Base-by-base conservation (phyloP, 2,329 filamentous ascomycete genomes). In the Tolypocladium endophyticum region DNA sequence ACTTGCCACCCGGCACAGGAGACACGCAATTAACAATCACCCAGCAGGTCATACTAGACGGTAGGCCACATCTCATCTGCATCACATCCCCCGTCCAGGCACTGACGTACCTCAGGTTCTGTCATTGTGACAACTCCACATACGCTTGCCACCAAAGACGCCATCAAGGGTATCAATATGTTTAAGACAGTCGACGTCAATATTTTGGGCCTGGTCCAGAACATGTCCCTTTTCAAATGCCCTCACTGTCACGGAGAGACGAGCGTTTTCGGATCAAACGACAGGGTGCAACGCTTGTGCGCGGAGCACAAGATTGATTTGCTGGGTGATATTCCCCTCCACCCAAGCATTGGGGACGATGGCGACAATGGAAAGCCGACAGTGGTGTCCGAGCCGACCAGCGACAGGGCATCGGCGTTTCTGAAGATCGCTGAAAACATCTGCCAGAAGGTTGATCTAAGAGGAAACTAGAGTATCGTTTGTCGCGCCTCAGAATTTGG, bases 21-120 rank as follows among this genome's bases (percentile, higher is more conserved):
- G 94, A 99, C 69, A 93, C 93, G 0, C 94, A 99, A 70, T 80
- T 99, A 64, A 97, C 91, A n/a, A 94, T 99, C 62, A 93, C 91
- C 20, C 94, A 99, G 72, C 93, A 97, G 75, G 81, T 99, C 14
- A 79, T 89, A n/a, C 78, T 99, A 2, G 90, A 95, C 66, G 93
- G 92, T 81, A 76, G 71, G 77, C 65, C 16, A 20, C 14, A 2
- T 18, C 30, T 8, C 2, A 58, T 12, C 33, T 7, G 23, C 47
- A 4, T 18, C 7, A 14, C 35, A 11, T 14, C 9, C 11, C 18
- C 25, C 1, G 25, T 2, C 45, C 47, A 52, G 23, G 59, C 20
- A 28, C 53, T 45, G 18, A 60, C 28, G 2, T 55, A 39, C 6
- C 11, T 36, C 43, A 88, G 87, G 88, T 23, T 87, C 90, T 0